Conservation (phyloP, 2,329 filamentous ascomycete genomes). For the Colletotrichum sp. region DNA sequence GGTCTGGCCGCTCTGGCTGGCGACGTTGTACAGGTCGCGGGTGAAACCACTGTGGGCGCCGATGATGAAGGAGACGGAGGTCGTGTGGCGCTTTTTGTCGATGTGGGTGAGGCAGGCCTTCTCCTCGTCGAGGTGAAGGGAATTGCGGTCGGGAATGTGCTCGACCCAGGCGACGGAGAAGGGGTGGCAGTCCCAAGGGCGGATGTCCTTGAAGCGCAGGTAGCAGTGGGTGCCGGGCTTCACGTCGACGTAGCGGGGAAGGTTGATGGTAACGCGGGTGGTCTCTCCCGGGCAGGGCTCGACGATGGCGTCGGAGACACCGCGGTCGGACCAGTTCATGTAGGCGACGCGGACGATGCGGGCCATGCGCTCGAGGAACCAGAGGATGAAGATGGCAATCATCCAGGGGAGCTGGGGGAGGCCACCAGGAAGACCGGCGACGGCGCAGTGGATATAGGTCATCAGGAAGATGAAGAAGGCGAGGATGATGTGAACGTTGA, state of each 20-base stretch:
- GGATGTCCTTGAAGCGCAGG: conserved; percentile 71
- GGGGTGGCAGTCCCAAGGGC: conserved; percentile 75
- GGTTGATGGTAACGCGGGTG: conserved; percentile 71
- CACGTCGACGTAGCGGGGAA: conserved; percentile 71
- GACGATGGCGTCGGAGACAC: conserved; percentile 69
- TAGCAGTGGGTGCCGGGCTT: conserved; percentile 78
- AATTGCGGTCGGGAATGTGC: conserved; percentile 47
- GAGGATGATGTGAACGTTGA: conserved; percentile 82
- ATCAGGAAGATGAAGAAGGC: conserved; percentile 71
- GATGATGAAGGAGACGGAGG: conserved; percentile 79
- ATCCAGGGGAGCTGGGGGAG: conserved; percentile 79
- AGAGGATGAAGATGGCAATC: conserved; percentile 75
- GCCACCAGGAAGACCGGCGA: conserved; percentile 67
- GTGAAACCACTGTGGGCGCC: conserved; percentile 90
- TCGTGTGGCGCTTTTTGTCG: conserved; percentile 49
- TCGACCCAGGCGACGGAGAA: conserved; percentile 82
- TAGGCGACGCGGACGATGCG: conserved; percentile 70
- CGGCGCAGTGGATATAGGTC: conserved; percentile 79
- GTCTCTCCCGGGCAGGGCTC: conserved; percentile 74
- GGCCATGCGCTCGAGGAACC: conserved; percentile 72
- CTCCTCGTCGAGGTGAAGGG: conserved; percentile 36
- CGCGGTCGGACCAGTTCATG: conserved; percentile 65
- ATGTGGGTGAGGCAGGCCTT: conserved; percentile 41
- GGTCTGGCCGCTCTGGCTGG: conserved; percentile 55
- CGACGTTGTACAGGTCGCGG: conserved; percentile 76